Evolutionary conservation across 2,329 filamentous ascomycete species (phyloP).

Genomic region (Cladosporium sp.): DNA sequence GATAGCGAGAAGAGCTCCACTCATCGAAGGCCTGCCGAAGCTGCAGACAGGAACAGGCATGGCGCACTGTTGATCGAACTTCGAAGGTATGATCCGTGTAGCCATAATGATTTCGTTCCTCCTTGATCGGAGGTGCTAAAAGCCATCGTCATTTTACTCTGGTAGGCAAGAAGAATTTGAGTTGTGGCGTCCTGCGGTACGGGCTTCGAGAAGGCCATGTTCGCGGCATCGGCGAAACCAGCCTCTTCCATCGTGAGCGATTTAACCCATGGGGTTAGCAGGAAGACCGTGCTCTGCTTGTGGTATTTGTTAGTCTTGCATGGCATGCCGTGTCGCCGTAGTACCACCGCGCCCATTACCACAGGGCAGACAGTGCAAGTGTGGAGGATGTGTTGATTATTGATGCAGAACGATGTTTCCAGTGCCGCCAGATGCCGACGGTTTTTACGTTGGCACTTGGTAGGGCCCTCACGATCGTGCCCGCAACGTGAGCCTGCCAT

Average conservation of each 20-base stretch:
- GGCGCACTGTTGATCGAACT: neutral
- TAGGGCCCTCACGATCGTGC: no score
- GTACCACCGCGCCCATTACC: neutral
- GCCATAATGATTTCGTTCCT: neutral
- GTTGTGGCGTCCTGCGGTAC: conserved; percentile 1
- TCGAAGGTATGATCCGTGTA: neutral
- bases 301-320: conserved; percentile 6
- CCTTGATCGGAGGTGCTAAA: no score
- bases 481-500: no score
- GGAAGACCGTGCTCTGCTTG: neutral
- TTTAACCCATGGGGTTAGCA: neutral
- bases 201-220: neutral
- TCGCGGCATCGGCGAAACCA: neutral
- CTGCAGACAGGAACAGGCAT: conserved; percentile 3
- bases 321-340: conserved; percentile 10
- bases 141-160: no score
- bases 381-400: no score
- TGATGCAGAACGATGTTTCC: no score
- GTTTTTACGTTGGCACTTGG: no score
- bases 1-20: neutral
- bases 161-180: neutral
- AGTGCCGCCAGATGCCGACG: no score
- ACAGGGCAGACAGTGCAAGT: no score
- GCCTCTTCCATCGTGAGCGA: conserved; percentile 7
- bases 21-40: neutral